Percentiles rank a stretch among this genome's conserved stretches.
Conservation (phyloP, 352 stramenopile genomes). For the Hyaloperonospora arabidopsidis region DNA sequence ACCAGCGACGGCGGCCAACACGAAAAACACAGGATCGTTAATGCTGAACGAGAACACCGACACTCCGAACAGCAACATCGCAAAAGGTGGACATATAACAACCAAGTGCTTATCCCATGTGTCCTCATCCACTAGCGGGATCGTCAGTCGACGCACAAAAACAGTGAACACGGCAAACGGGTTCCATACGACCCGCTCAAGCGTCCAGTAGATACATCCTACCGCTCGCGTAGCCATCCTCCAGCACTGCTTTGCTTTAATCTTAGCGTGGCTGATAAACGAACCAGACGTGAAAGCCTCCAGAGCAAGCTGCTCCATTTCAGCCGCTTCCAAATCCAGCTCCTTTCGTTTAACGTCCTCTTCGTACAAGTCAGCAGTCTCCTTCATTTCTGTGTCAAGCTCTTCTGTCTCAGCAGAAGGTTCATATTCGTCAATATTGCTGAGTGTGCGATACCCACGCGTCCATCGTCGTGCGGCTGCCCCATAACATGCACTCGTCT, state of each 20-base stretch:
- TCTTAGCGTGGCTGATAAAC: slow-evolving; percentile 12
- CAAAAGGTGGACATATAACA: slow-evolving; percentile 53
- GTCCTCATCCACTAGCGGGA: slow-evolving; percentile 71
- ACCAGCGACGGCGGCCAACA: slow-evolving; percentile 35
- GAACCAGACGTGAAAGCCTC: slow-evolving; percentile 16
- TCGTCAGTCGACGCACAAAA: slow-evolving; percentile 61
- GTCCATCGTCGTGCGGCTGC: slow-evolving; percentile 57
- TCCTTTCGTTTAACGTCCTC: slow-evolving; percentile 18
- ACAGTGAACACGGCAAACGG: slow-evolving; percentile 63
- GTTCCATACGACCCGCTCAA: slow-evolving; percentile 55
- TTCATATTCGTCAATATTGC: slow-evolving; percentile 47
- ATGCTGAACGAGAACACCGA: slow-evolving; percentile 48
- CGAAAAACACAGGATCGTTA: slow-evolving; percentile 39
- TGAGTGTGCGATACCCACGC: slow-evolving; percentile 52
- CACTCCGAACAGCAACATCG: slow-evolving; percentile 47
- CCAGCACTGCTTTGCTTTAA: slow-evolving; percentile 22
- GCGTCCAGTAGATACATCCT: slow-evolving; percentile 23
- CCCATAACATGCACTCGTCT: slow-evolving; percentile 52
- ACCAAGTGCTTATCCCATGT: slow-evolving; percentile 74
- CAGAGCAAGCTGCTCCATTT: slow-evolving; percentile 20
- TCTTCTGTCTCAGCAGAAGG: slow-evolving; percentile 14
- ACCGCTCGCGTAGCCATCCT: slow-evolving; percentile 10
- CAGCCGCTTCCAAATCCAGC: slow-evolving; percentile 9
- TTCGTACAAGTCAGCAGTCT: slow-evolving; percentile 12
- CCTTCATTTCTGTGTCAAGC: slow-evolving; percentile 14